Conservation (phyloP, 441 rosid genomes). For the Corymbia calophylla region DNA sequence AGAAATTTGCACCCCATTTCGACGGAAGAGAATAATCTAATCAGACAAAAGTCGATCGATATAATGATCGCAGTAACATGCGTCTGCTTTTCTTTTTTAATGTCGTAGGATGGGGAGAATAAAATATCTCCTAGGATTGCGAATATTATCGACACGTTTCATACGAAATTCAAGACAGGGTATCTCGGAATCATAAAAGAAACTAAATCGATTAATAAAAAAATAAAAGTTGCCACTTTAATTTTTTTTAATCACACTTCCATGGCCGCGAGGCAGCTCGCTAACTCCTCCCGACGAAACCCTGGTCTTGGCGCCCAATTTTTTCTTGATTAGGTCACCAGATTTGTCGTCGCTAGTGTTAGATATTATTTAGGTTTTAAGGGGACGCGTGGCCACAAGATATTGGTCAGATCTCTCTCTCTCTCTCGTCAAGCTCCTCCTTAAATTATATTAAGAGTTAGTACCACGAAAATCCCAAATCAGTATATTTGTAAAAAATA, state of each 20-base stretch:
- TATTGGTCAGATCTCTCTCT: neutral
- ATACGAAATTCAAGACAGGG: neutral
- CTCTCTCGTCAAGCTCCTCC: neutral
- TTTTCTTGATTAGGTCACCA: neutral
- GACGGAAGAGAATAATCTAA: neutral
- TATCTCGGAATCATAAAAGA: neutral
- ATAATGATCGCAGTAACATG: neutral
- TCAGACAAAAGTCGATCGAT: neutral
- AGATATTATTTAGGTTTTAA: neutral
- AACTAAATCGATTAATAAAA: neutral
- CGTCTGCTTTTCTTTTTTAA: neutral
- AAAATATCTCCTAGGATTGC: neutral
- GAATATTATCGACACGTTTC: neutral
- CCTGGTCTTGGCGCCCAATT: neutral
- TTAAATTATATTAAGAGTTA: too few relatives aligned
- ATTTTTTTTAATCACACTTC: neutral
- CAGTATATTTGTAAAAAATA: too few relatives aligned
- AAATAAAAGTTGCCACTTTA: neutral
- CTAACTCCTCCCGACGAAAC: neutral
- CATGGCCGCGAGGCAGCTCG: neutral
- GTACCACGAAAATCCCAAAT: too few relatives aligned
- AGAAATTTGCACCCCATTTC: neutral
- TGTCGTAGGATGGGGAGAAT: neutral
- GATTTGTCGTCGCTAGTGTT: neutral
- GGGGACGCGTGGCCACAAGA: neutral